Base-by-base conservation (phyloP, 371 early-diverging fungal species). In the Chytridiales sp. region DNA sequence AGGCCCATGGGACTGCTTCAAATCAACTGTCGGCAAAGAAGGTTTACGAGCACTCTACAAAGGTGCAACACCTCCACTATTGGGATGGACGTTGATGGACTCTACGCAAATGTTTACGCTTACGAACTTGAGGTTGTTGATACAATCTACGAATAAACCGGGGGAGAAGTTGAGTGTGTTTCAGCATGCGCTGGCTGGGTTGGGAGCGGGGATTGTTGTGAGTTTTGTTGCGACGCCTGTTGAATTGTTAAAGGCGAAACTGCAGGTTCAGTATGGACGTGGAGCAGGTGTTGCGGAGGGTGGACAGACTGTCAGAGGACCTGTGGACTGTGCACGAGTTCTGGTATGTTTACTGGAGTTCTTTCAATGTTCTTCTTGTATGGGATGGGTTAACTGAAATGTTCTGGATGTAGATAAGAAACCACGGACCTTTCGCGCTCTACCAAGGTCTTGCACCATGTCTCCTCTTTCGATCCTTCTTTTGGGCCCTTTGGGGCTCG, bases 171-270 rank as follows among this genome's bases (percentile, higher is more conserved):
- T 76, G 36, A 62, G 66, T 13, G 31, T 64, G 4, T 41, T 36
- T 1, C 57, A 76, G 47, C 73, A 73, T 49, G 61, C 74, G 19
- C n/a, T 73, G 1, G 73, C 77, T 15, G 79, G 79, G 3, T 44
- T 85, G 56, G 89, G 85, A 6, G 93, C 94, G 17, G 97, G 97
- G 17, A 58, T 87, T 56, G 88, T 90, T 0, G 95, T 94, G 0
- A 87, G 90, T 0, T 87, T 95, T 74, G 84, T 95, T 0, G 95
- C 97, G 4, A 90, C 94, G 0, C 95, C 95, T 0, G 88, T 95
- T 3, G 95, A 95, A 53, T 85, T 75, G 9, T 42, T 74, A 39
- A 74, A 72, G 54, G 71, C 62, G 21, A 77, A 90, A 48, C 77
- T 94, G 47, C 96, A 97, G 66, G 87, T 92, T 35, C 97, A 97